Evolutionary conservation across 345 rosid genomes (phyloP).

Genomic region (Eucalyptus urophylla): DNA sequence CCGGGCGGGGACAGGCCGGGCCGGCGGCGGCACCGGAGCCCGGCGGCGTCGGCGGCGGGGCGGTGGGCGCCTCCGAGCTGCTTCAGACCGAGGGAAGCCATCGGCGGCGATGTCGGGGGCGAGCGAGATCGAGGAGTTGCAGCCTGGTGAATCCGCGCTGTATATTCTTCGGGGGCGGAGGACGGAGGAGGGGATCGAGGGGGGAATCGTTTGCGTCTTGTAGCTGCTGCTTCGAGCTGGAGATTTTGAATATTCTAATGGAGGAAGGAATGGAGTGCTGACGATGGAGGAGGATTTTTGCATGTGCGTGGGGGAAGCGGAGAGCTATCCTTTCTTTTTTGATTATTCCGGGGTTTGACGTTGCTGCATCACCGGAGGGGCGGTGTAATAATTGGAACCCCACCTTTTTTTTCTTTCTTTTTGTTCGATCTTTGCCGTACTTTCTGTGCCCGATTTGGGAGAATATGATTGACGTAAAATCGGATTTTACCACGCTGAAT

Average conservation of each 20-base stretch:
- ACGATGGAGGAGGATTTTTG: not conserved
- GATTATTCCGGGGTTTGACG: not conserved
- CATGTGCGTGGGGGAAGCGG: not conserved
- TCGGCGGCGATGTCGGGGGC: not conserved
- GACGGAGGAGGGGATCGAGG: not conserved
- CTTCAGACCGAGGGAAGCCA: conserved; percentile 13
- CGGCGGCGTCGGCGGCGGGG: conserved; percentile 13
- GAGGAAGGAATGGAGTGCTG: not conserved
- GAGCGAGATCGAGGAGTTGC: not conserved
- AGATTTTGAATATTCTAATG: not conserved
- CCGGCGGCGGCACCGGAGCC: conserved; percentile 12
- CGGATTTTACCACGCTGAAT: not conserved
- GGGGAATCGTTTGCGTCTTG: not conserved
- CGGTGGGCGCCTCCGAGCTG: conserved; percentile 21
- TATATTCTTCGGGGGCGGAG: not conserved
- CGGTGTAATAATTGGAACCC: not conserved
- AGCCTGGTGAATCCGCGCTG: not conserved
- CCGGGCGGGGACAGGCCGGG: conserved; percentile 9
- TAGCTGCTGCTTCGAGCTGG: not conserved
- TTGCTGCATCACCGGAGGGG: not conserved
- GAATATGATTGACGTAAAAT: not conserved
- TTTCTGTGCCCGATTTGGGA: not conserved
- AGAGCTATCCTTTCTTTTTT: not conserved
- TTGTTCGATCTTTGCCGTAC: too few relatives aligned
- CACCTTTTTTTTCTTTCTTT: not conserved